phyloP scores from a whole-genome alignment of 1,139 yeast genomes.

The Zygoascus meyerae region DNA sequence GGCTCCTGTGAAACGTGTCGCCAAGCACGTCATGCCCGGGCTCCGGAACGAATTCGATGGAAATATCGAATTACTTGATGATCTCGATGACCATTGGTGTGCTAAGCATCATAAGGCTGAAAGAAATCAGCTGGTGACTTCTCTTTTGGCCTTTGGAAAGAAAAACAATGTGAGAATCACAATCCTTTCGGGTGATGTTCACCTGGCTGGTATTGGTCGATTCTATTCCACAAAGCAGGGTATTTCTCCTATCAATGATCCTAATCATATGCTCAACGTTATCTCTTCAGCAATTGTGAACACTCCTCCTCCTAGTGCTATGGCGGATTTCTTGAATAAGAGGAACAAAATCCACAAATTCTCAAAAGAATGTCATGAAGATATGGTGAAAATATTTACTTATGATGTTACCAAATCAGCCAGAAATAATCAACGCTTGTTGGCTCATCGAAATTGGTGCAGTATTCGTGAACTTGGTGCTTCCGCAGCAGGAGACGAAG shows the following conservation, averaged over 20 bases:
- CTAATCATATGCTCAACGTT: conserved; percentile 72
- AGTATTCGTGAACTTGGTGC: conserved; percentile 24
- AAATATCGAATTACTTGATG: conserved; percentile 82
- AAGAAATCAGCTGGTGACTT: conserved; percentile 55
- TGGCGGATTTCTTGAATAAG: conserved; percentile 63
- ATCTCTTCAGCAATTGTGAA: conserved; percentile 86
- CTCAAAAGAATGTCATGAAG: conserved; percentile 61
- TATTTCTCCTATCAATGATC: conserved; percentile 59
- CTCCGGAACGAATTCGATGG: conserved; percentile 86
- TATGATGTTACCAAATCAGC: conserved; percentile 46
- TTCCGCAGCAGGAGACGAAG: conserved; percentile 23
- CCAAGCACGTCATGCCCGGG: conserved; percentile 59
- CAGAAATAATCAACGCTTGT: conserved; percentile 53
- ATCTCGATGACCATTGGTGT: conserved; percentile 95
- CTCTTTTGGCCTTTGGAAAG: conserved; percentile 59
- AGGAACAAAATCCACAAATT: conserved; percentile 57
- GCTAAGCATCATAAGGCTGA: conserved; percentile 76
- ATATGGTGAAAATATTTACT: conserved; percentile 65
- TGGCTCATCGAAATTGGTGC: conserved; percentile 78
- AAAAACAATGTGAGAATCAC: conserved; percentile 65
- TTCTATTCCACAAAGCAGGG: conserved; percentile 52
- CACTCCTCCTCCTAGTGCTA: conserved; percentile 86
- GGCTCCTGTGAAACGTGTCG: conserved; percentile 60
- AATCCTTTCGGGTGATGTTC: conserved; percentile 89
- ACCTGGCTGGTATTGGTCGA: conserved; percentile 77